Evolutionary conservation across 116 monocot species (phyloP).

Genomic region (Cymodocea nodosa): DNA sequence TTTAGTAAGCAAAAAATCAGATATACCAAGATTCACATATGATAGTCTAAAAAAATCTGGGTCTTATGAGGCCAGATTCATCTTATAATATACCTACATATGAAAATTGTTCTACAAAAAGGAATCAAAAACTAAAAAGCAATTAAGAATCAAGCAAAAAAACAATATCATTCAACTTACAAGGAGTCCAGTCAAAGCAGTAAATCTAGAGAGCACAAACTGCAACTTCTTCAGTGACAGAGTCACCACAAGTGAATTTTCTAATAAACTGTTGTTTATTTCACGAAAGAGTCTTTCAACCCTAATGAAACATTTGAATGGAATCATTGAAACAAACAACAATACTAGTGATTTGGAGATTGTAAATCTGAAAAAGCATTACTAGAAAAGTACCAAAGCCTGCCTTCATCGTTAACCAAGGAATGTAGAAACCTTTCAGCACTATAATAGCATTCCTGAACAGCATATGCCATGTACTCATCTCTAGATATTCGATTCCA

Average conservation of each 20-base stretch:
- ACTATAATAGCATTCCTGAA: constrained; percentile 76
- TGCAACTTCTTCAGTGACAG: constrained; percentile 59
- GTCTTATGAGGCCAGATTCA: no score
- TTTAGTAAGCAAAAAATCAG: no score
- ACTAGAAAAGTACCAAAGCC: constrained; percentile 51
- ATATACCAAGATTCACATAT: no score
- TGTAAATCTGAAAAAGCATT: no score
- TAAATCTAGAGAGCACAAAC: constrained; percentile 47
- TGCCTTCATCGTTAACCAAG: constrained; percentile 76
- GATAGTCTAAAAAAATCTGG: no score
- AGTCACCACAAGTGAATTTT: constrained; percentile 59
- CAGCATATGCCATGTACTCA: constrained; percentile 96
- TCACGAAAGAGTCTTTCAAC: constrained; percentile 83
- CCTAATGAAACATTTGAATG: constrained; percentile 27
- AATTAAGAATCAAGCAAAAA: no score
- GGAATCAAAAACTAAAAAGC: no score
- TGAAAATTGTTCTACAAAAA: no score
- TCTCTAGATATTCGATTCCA: constrained; percentile 81
- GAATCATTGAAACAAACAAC: not conserved
- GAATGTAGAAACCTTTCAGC: constrained; percentile 73
- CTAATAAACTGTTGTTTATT: constrained; percentile 57
- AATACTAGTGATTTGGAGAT: no score
- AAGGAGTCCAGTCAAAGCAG: constrained; percentile 82
- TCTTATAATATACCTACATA: no score
- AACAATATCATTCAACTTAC: constrained; percentile 27